Evolutionary conservation across 352 stramenopile species (phyloP), one percentile per base, ranked within the genome.

Genomic region (Blastocystis sp.): DNA sequence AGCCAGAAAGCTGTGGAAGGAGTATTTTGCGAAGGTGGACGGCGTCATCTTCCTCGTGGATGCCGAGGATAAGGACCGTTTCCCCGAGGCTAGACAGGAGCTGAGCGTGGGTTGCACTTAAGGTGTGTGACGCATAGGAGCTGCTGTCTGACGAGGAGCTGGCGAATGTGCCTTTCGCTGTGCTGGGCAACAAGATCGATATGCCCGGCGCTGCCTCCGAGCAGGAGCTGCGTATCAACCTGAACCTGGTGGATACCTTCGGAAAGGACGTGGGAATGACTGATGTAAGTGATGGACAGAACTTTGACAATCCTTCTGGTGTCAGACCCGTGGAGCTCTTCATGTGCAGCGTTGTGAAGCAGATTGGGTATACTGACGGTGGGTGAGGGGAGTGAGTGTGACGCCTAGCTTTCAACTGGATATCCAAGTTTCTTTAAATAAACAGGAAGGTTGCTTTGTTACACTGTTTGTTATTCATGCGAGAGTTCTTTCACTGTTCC

Each of bases 141-240:
- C 90, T 99, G 61, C 92, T 99, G 69, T 95, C 94, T 62, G 96
- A 95, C 90, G 96, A 99, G 80, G 95, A 98, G 91, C 92, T 99
- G 78, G 93, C 94, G 59, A 97, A 98, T 91, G 96, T 99, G 82
- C 97, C 97, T 62, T 99, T 99, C 92, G 93, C 99, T 6, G 95
- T 99, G 89, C 93, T 99, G 11, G 97, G 97, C 90, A 99, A 99
- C 93, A 99, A 99, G 93, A 99, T 99, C 91, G 97, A 99, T 91
- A 94, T 98, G 89, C 94, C 95, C 21, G 94, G 92, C 87, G 96
- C 97, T 11, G 96, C 95, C 21, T 97, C 94, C n/a, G 97, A 99
- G 91, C 96, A 99, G 68, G 96, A 99, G 91, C 93, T 99, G 43
- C 96, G 97, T 57, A 88, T 81, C 57, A 38, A 92, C n/a, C 92